A percentile compares a stretch with the other conserved stretches of the same genome.
Evolutionary conservation across 129 eudicot genomes (phyloP).

Genomic region (Glebionis coronaria): DNA sequence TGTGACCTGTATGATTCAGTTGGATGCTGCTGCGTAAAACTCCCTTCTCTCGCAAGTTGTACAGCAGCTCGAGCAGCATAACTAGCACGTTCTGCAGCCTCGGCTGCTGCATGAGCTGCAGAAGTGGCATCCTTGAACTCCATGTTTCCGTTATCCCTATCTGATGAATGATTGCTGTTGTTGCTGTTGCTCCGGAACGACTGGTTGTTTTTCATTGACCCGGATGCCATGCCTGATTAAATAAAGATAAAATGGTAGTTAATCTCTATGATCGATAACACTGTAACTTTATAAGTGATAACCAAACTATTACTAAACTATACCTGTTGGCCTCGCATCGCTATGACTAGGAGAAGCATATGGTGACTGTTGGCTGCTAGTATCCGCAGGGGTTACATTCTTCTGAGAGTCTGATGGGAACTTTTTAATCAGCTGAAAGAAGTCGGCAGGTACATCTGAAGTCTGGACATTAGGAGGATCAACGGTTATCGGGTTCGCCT

Average conservation of each 20-base stretch:
- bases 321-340: conserved; percentile 54
- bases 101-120: conserved; percentile 98
- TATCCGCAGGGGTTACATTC: conserved; percentile 26
- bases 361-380: conserved; percentile 9
- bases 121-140: conserved; percentile 93
- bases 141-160: conserved; percentile 16
- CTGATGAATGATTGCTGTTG: too few relatives aligned
- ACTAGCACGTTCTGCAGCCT: conserved; percentile 92
- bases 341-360: conserved; percentile 30
- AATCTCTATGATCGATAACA: too few relatives aligned
- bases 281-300: neutral
- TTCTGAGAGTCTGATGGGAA: conserved; percentile 41
- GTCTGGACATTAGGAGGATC: conserved; percentile 47
- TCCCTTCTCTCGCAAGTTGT: conserved; percentile 53
- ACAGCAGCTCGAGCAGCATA: conserved; percentile 96
- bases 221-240: too few relatives aligned
- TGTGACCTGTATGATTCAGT: conserved; percentile 40
- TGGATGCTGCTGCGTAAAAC: conserved; percentile 35
- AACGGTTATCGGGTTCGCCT: conserved; percentile 33
- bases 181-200: too few relatives aligned
- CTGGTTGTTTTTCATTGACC: too few relatives aligned
- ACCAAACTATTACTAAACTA: conserved; percentile 1
- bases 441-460: conserved; percentile 26
- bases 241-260: too few relatives aligned
- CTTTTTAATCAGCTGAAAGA: conserved; percentile 39